Evolutionary conservation across 1,284 basidiomycete species (phyloP), one percentile per base, ranked within the genome.

Genomic region (Pseudozyma flocculosa): DNA sequence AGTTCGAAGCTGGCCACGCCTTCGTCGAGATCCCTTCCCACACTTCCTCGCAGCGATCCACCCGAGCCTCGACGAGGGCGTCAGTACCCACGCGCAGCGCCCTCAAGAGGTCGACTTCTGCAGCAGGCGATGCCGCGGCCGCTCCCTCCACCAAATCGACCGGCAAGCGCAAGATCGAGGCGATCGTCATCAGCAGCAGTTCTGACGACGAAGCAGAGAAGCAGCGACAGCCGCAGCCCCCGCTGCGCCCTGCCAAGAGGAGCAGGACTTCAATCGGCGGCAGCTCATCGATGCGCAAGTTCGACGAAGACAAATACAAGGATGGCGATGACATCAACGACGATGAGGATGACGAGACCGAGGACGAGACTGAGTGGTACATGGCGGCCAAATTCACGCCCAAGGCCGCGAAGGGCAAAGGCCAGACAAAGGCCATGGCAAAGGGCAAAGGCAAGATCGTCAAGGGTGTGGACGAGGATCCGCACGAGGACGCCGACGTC

Each of bases 341-440:
- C 19, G 34, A 45, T 14, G 46, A 40, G 2, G 18, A 19, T n/a
- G 30, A 30, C 30, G 39, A 43, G 9, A 23, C 4, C 24, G 41
- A 43, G 14, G 24, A 29, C 38, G 38, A 39, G 36, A 4, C 7
- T 11, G 32, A 34, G 15, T 34, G 32, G 32, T 34, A 11, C 32
- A 34, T 17, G 32, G 32, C 32, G 32, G 32, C 32, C 4, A 21
- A 4, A 8, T 10, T 18, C 26, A 34, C 2, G 14, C 2, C 24
- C 34, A 48, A 47, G 18, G 23, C 17, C 19, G 30, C 29, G 3
- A 65, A 58, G n/a, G 58, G 41, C 30, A 69, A 58, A 36, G 54
- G 44, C n/a, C 61, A 58, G 41, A 63, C 43, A 23, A 29, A 29
- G 26, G 26, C 26, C 11, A 29, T 7, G 26, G 11, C 26, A 11